Evolutionary conservation across 768 basidiomycete genomes (phyloP).

Genomic region (Cytidiella melzeri): DNA sequence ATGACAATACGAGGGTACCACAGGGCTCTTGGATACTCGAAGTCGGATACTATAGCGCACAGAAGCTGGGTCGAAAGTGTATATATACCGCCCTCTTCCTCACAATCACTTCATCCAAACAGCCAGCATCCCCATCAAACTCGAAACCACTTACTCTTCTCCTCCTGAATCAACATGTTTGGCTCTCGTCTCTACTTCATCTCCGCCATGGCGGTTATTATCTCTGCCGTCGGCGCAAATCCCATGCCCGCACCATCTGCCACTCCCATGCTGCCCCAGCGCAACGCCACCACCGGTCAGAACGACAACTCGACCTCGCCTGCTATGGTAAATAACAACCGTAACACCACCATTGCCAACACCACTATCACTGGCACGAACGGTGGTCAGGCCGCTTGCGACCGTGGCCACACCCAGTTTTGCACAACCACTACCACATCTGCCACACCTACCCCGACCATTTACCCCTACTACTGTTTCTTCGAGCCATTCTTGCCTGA

Average conservation of each 20-base stretch:
- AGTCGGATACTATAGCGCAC: too few species aligned
- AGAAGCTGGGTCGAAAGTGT: too few species aligned
- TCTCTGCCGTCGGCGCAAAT: not conserved
- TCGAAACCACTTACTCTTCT: too few species aligned
- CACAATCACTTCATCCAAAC: too few species aligned
- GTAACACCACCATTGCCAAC: not conserved
- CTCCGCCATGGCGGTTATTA: not conserved
- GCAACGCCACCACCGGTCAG: not conserved
- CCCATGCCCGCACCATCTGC: not conserved
- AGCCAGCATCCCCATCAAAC: too few species aligned
- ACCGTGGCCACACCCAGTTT: not conserved
- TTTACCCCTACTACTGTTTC: too few species aligned
- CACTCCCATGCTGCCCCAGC: not conserved
- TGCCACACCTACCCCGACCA: too few species aligned
- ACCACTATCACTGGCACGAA: not conserved
- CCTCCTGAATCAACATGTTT: not conserved
- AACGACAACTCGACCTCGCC: not conserved
- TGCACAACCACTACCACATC: not conserved
- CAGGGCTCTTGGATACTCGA: too few species aligned
- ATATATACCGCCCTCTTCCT: too few species aligned
- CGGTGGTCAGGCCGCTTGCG: not conserved
- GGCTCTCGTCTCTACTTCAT: not conserved
- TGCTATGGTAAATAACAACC: not conserved
- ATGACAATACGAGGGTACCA: too few species aligned
- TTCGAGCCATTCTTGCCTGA: too few species aligned